Conservation (phyloP, 2,329 filamentous ascomycete genomes). For the Raffaelea deltoideospora region DNA sequence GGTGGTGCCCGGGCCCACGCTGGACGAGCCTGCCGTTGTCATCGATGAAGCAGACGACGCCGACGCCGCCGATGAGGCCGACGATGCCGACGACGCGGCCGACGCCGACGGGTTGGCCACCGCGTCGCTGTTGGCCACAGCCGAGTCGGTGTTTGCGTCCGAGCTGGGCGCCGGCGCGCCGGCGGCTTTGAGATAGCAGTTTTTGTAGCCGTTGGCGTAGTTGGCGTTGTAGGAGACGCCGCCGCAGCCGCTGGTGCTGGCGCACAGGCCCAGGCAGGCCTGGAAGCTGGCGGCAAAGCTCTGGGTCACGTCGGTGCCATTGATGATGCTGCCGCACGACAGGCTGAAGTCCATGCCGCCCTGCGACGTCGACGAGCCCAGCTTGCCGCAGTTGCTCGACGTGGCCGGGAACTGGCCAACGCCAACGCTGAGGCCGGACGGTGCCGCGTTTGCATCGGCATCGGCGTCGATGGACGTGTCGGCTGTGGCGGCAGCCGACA, state of each 20-base stretch:
- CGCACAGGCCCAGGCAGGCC: conserved; percentile 15
- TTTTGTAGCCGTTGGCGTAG: conserved; percentile 15
- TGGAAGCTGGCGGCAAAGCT: conserved; percentile 14
- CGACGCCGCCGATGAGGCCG: too few relatives aligned
- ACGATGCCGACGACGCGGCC: conserved; percentile 1
- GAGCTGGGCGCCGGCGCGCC: neutral
- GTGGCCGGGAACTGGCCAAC: conserved; percentile 13
- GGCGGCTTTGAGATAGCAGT: conserved; percentile 16
- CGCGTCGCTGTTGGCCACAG: conserved; percentile 4
- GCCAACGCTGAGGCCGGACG: conserved; percentile 14
- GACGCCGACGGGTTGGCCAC: neutral
- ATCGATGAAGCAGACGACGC: too few relatives aligned
- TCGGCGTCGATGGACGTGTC: conserved; percentile 4
- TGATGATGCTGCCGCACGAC: conserved; percentile 14
- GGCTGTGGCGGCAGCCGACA: too few relatives aligned
- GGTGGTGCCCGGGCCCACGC: too few relatives aligned
- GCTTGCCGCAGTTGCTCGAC: conserved; percentile 13
- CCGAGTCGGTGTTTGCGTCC: conserved; percentile 4
- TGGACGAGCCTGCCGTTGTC: too few relatives aligned
- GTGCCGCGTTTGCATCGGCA: too few relatives aligned
- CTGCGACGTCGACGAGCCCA: conserved; percentile 8
- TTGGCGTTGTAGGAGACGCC: conserved; percentile 14
- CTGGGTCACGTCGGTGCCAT: conserved; percentile 14
- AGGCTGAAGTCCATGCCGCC: conserved; percentile 10
- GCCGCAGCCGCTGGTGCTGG: conserved; percentile 11